Conservation (phyloP, 192 early-diverging fungal genomes). For the Dimargaris verticillata region DNA sequence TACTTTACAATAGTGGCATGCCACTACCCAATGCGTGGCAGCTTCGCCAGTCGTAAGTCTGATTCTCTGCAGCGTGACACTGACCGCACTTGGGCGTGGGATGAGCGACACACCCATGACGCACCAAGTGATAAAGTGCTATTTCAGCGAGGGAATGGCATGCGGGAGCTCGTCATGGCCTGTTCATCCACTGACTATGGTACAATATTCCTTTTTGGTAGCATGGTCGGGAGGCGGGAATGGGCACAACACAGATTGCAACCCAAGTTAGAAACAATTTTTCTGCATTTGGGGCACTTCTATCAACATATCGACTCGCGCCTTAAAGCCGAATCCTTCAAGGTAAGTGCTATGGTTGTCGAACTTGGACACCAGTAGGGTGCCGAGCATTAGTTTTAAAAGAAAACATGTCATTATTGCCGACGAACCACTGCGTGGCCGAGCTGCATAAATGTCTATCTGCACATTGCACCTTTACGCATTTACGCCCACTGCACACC, state of each 20-base stretch:
- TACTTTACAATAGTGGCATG: slow-evolving; percentile 73
- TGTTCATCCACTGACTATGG: no score
- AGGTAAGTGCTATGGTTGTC: slow-evolving; percentile 19
- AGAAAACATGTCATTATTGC: not conserved
- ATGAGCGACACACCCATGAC: not conserved
- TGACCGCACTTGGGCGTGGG: not conserved
- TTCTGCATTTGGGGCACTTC: slow-evolving; percentile 47
- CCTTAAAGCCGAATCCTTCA: slow-evolving; percentile 66
- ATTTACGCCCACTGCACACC: no score
- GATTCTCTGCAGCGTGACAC: not conserved
- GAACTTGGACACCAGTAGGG: not conserved
- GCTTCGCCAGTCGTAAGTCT: slow-evolving; percentile 39
- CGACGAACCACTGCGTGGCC: not conserved
- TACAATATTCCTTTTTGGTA: no score
- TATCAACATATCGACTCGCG: slow-evolving; percentile 51
- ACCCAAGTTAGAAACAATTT: slow-evolving; percentile 36
- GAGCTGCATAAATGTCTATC: no score
- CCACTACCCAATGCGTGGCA: slow-evolving; percentile 77
- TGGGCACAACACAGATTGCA: slow-evolving; percentile 30
- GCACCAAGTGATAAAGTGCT: not conserved
- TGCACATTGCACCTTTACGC: no score
- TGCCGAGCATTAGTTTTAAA: not conserved
- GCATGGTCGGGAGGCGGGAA: no score
- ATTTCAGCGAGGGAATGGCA: not conserved
- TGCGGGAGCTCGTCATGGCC: no score